These are phyloP conservation scores for Fusarium sp. DNA, from an alignment of 2,329 filamentous ascomycete species.

Conservation along the genomic window DNA sequence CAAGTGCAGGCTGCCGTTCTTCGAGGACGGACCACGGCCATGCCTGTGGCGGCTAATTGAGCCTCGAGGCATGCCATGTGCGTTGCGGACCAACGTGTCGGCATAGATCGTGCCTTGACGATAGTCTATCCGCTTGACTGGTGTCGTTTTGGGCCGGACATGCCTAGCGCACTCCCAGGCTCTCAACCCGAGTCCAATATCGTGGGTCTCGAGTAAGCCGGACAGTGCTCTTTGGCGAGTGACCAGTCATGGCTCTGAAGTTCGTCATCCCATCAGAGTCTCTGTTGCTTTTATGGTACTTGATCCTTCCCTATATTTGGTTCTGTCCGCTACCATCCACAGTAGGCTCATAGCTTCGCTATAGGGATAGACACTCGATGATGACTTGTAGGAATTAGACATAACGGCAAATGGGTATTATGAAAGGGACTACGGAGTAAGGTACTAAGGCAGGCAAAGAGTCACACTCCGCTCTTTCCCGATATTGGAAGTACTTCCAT, in stretches of 20 bases:
- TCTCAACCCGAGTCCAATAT: conserved; percentile 30
- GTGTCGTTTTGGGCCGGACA: conserved; percentile 36
- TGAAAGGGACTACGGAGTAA: background rate
- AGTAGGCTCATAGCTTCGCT: background rate
- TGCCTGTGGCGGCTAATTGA: conserved; percentile 39
- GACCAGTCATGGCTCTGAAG: conserved; percentile 44
- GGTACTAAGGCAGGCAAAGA: background rate
- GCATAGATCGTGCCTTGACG: conserved; percentile 20
- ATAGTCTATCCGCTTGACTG: conserved; percentile 25
- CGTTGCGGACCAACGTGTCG: conserved; percentile 9
- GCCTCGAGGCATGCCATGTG: conserved; percentile 30
- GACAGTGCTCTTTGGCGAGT: conserved; percentile 19
- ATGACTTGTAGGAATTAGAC: background rate
- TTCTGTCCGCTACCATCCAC: background rate
- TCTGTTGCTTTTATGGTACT: conserved; percentile 16
- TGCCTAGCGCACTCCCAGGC: conserved; percentile 35
- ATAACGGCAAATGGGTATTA: background rate
- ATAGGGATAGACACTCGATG: background rate
- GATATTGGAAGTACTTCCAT: background rate
- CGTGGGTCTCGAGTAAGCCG: conserved; percentile 37
- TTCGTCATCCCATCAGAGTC: conserved; percentile 45
- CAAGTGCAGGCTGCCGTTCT: conserved; percentile 16
- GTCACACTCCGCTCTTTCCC: background rate
- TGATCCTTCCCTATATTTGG: background rate
- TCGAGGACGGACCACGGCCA: conserved; percentile 17